These are phyloP conservation scores for Apiospora malaysiana DNA, from an alignment of 2,329 filamentous ascomycete genomes.

Conservation along the genomic window DNA sequence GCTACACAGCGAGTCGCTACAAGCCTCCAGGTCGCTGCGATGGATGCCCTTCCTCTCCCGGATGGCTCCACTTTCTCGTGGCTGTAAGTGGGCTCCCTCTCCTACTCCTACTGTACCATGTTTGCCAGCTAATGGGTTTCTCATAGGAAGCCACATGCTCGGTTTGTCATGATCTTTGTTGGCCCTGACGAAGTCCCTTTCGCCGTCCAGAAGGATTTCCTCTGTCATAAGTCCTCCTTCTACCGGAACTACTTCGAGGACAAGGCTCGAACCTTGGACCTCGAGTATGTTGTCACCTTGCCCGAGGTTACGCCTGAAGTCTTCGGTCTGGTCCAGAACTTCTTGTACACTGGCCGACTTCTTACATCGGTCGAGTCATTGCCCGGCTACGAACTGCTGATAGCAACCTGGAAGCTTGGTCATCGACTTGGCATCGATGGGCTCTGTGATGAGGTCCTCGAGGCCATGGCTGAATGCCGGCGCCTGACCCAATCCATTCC, in stretches of 20 bases:
- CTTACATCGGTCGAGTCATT: constrained; percentile 48
- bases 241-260: constrained; percentile 54
- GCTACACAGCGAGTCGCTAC: not conserved
- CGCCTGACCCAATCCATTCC: constrained; percentile 61
- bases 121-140: not conserved
- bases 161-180: constrained; percentile 61
- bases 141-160: constrained; percentile 57
- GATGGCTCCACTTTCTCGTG: constrained; percentile 8
- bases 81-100: constrained; percentile 16
- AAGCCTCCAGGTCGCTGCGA: not conserved
- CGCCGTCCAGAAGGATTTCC: constrained; percentile 63
- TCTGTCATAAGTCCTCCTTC: constrained; percentile 57
- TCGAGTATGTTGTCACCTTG: constrained; percentile 58
- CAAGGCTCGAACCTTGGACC: constrained; percentile 39
- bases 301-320: constrained; percentile 54
- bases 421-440: constrained; percentile 58
- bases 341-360: constrained; percentile 57
- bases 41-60: constrained; percentile 4
- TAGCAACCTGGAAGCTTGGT: constrained; percentile 63
- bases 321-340: constrained; percentile 62
- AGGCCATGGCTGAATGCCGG: constrained; percentile 63
- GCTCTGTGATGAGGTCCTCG: constrained; percentile 61
- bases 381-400: constrained; percentile 60
- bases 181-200: constrained; percentile 60
- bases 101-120: not conserved